phyloP scores from a whole-genome alignment of 257 asterid genomes.

The Vinca minor region DNA sequence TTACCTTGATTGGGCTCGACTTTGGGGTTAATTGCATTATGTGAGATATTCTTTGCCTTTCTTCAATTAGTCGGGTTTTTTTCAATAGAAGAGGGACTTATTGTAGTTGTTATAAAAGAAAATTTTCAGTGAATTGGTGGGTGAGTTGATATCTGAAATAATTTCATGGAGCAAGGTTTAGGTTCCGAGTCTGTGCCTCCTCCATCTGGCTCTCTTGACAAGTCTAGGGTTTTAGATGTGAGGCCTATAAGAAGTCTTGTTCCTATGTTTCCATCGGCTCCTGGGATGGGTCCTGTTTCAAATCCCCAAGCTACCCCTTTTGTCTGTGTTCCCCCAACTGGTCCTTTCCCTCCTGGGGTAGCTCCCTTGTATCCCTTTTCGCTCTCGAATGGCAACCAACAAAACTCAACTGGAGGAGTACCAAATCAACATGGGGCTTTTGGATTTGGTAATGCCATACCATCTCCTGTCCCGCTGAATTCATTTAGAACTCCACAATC shows the following conservation, averaged over 20 bases:
- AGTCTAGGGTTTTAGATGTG: conserved; percentile 64
- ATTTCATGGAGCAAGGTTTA: conserved; percentile 59
- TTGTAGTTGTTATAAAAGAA: conserved; percentile 12
- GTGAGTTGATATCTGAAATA: conserved; percentile 1
- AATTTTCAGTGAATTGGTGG: conserved; percentile 16
- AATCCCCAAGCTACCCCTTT: conserved; percentile 69
- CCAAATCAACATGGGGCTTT: conserved; percentile 26
- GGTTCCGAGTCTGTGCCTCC: conserved; percentile 38
- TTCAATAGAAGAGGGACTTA: conserved; percentile 6
- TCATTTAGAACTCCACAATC: conserved; percentile 60
- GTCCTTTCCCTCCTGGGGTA: conserved; percentile 88
- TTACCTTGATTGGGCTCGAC: conserved; percentile 14
- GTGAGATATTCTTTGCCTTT: not conserved
- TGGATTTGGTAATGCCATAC: conserved; percentile 30
- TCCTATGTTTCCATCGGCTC: conserved; percentile 65
- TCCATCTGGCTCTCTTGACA: conserved; percentile 48
- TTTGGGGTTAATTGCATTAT: conserved; percentile 10
- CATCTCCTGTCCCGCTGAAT: conserved; percentile 63
- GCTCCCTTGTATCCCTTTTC: conserved; percentile 81
- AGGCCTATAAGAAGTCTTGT: conserved; percentile 71
- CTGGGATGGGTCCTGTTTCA: conserved; percentile 40
- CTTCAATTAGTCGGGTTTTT: not conserved
- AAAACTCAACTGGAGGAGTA: conserved; percentile 16
- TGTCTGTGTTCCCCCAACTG: conserved; percentile 81
- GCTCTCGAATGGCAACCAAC: conserved; percentile 20